Base-by-base conservation (phyloP, 257 asterid genomes). In the Plectranthus barbatus region DNA sequence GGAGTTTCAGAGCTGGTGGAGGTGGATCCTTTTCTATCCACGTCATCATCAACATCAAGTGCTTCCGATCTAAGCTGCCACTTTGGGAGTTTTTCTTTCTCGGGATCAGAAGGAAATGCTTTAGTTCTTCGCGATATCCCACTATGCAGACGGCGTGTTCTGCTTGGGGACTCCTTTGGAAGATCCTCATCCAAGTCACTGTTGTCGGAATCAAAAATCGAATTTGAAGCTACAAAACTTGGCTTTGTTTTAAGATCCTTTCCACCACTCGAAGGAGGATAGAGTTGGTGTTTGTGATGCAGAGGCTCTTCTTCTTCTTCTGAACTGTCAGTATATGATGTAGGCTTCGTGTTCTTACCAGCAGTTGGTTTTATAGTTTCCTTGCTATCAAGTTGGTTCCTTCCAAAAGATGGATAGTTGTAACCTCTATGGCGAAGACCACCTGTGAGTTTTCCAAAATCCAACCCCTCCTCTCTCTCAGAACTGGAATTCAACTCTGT, bases 101-200 rank as follows among this genome's bases (percentile, higher is more conserved):
- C 69, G 0, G 79, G 67, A 66, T 64, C 53, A 36, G 77, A 41
- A 36, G 81, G 62, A 58, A 68, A 49, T 39, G 77, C 76, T 73
- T 87, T 85, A 19, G 97, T 85, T 75, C 97, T 73, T 24, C 80
- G 76, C 37, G 97, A 85, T 48, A 83, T 21, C 50, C 84, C 88
- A 68, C 80, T 56, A 10, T 61, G 81, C 60, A 76, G 26, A 39
- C 52, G 83, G 60, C 54, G 68, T 71, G 70, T 81, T 56, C 76
- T 70, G 4, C 72, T n/a, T 34, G 10, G 9, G 21, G 79, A 61
- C 57, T 64, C 76, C 62, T 74, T 69, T n/a, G 70, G 82, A 26
- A 66, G 75, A 69, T 76, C 83, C 33, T 79, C 84, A 52, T 86
- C 97, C 3, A 67, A 78, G 71, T 84, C 87, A 60, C 86, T 81